These are phyloP conservation scores for Daphne laureola DNA, from an alignment of 441 rosid genomes.

Conservation along the genomic window DNA sequence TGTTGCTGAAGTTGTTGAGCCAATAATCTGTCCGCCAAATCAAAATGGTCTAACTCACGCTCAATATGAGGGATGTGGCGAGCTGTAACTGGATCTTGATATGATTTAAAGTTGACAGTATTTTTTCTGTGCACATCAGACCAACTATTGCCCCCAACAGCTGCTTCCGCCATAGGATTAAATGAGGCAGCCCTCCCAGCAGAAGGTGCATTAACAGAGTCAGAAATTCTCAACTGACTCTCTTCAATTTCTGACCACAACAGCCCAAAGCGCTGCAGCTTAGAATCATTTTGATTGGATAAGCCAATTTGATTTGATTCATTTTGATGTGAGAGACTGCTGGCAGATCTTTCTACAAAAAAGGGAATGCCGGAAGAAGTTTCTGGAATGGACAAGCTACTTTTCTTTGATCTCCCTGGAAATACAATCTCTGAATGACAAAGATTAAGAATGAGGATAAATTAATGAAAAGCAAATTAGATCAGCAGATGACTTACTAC, in stretches of 20 bases:
- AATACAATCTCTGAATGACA: constrained; percentile 53
- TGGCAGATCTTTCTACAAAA: constrained; percentile 20
- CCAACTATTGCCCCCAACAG: constrained; percentile 40
- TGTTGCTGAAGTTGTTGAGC: constrained; percentile 44
- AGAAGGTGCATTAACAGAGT: constrained; percentile 33
- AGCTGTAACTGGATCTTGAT: constrained; percentile 45
- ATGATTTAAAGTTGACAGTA: constrained; percentile 29
- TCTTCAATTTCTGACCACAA: constrained; percentile 88
- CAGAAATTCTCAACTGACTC: constrained; percentile 33
- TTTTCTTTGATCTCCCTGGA: constrained; percentile 66
- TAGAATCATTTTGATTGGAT: constrained; percentile 42
- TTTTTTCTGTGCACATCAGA: constrained; percentile 43
- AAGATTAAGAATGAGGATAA: constrained; percentile 4
- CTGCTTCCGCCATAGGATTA: constrained; percentile 35
- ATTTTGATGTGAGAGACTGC: constrained; percentile 32
- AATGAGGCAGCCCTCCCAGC: constrained; percentile 28
- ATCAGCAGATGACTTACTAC: constrained; percentile 2
- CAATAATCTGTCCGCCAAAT: constrained; percentile 41
- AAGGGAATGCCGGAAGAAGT: constrained; percentile 31
- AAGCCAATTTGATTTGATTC: constrained; percentile 31
- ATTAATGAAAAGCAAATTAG: neutral
- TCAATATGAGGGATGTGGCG: constrained; percentile 42
- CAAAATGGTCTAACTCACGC: constrained; percentile 42
- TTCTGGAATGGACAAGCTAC: constrained; percentile 31
- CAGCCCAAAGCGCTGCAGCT: constrained; percentile 78